A percentile compares a stretch with the other conserved stretches of the same genome.
Evolutionary conservation across 805 yeast species (phyloP).

Genomic region (Pichia cabralensis): DNA sequence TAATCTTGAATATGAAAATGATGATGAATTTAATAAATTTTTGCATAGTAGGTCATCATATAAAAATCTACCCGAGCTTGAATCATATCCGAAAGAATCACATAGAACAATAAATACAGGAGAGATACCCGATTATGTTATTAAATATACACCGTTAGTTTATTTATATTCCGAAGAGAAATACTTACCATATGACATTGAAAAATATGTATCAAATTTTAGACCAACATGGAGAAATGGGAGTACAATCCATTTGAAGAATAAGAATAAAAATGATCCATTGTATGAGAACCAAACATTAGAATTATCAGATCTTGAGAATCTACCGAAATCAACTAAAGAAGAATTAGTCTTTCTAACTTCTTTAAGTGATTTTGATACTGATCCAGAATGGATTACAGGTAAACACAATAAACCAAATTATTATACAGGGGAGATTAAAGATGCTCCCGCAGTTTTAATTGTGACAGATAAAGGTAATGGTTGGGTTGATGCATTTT

Average conservation of each 20-base stretch:
- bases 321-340: slow-evolving; percentile 24
- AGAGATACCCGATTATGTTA: slow-evolving; percentile 52
- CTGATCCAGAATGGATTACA: slow-evolving; percentile 77
- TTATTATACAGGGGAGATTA: slow-evolving; percentile 57
- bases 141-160: slow-evolving; percentile 66
- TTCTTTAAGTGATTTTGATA: slow-evolving; percentile 58
- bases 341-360: slow-evolving; percentile 44
- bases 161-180: slow-evolving; percentile 82
- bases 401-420: slow-evolving; percentile 63
- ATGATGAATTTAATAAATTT: too few species aligned
- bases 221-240: slow-evolving; percentile 45
- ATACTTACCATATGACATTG: slow-evolving; percentile 76
- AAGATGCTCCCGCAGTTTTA: slow-evolving; percentile 69
- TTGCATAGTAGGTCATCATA: too few species aligned
- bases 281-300: slow-evolving; percentile 10
- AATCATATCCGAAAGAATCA: slow-evolving; percentile 20
- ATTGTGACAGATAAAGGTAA: slow-evolving; percentile 87
- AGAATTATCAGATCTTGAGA: slow-evolving; percentile 25
- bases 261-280: slow-evolving; percentile 11
- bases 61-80: slow-evolving; percentile 29
- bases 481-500: slow-evolving; percentile 90
- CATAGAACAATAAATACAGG: slow-evolving; percentile 38
- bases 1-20: background rate
- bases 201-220: slow-evolving; percentile 58
- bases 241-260: slow-evolving; percentile 24